These are phyloP conservation scores for Boletus sp. DNA, from an alignment of 768 basidiomycete genomes.

Conservation along the genomic window DNA sequence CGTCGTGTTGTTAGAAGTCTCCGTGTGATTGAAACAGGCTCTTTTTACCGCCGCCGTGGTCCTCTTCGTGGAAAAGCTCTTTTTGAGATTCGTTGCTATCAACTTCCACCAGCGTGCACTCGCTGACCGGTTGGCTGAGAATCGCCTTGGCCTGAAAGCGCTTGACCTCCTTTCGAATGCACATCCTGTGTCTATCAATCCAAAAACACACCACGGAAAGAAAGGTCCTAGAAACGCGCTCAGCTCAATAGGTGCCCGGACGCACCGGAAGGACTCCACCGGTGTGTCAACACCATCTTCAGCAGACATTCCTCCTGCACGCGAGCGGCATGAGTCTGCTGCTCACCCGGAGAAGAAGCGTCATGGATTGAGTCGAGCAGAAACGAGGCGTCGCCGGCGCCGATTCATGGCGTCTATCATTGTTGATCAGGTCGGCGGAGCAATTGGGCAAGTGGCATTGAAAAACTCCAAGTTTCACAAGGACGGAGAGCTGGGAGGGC, in stretches of 20 bases:
- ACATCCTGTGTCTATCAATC: slow-evolving; percentile 37
- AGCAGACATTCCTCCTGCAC: not conserved
- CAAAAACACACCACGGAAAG: slow-evolving; percentile 43
- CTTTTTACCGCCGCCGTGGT: slow-evolving; percentile 45
- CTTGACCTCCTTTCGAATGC: slow-evolving; percentile 72
- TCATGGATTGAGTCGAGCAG: slow-evolving; percentile 23
- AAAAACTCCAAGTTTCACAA: slow-evolving; percentile 63
- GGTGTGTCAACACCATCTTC: slow-evolving; percentile 5
- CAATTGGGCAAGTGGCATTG: slow-evolving; percentile 67
- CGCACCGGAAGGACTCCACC: slow-evolving; percentile 15
- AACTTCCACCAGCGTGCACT: slow-evolving; percentile 78
- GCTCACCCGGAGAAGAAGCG: slow-evolving; percentile 12
- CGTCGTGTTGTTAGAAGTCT: slow-evolving; percentile 1
- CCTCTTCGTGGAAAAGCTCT: slow-evolving; percentile 54
- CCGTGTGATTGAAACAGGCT: slow-evolving; percentile 31
- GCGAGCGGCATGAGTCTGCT: slow-evolving; percentile 16
- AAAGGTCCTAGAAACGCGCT: slow-evolving; percentile 45
- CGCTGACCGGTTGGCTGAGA: slow-evolving; percentile 70
- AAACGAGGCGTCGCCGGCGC: slow-evolving; percentile 41
- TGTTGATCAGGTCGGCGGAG: slow-evolving; percentile 64
- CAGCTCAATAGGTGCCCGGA: slow-evolving; percentile 27
- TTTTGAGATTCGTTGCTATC: slow-evolving; percentile 75
- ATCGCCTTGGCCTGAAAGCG: slow-evolving; percentile 64
- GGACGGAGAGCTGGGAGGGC: slow-evolving; percentile 49
- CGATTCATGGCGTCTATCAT: slow-evolving; percentile 63